Evolutionary conservation across 192 early-diverging fungal species (phyloP).

Genomic region (Entomortierella chlamydospora): DNA sequence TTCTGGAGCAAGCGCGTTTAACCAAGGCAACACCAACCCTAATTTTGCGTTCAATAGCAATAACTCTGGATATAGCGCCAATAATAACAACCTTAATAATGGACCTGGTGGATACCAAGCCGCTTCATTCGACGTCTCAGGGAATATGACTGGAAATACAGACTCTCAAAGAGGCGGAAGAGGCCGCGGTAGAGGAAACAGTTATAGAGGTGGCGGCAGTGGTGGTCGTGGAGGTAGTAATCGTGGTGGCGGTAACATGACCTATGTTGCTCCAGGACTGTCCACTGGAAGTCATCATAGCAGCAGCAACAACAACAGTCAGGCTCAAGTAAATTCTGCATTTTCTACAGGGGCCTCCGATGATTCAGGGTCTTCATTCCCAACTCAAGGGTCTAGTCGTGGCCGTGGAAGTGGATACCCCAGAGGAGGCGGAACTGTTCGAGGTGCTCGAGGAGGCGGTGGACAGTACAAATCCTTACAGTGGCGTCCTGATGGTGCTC

Average conservation of each 20-base stretch:
- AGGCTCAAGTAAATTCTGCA: constrained; percentile 1
- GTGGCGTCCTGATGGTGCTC: constrained; percentile 17
- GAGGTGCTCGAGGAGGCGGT: constrained; percentile 17
- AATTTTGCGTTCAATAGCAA: neutral
- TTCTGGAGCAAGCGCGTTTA: neutral
- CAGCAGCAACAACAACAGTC: neutral
- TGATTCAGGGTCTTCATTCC: neutral
- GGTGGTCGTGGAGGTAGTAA: constrained; percentile 16
- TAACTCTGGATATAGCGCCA: neutral
- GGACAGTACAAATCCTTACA: constrained; percentile 29
- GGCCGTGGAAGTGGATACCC: constrained; percentile 13
- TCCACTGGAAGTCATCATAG: neutral
- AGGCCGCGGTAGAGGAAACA: constrained; percentile 29
- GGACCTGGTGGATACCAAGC: too few relatives aligned
- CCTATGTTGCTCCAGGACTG: constrained; percentile 32
- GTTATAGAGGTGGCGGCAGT: constrained; percentile 23
- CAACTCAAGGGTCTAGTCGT: neutral
- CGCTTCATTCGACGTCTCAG: neutral
- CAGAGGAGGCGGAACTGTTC: neutral
- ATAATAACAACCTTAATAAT: neutral
- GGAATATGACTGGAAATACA: neutral
- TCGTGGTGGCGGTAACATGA: constrained; percentile 33
- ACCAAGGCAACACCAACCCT: neutral
- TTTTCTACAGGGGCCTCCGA: neutral
- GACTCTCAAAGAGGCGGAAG: neutral